Evolutionary conservation across 2,329 filamentous ascomycete genomes (phyloP).

Genomic region (Trichoderma atrobrunneum): DNA sequence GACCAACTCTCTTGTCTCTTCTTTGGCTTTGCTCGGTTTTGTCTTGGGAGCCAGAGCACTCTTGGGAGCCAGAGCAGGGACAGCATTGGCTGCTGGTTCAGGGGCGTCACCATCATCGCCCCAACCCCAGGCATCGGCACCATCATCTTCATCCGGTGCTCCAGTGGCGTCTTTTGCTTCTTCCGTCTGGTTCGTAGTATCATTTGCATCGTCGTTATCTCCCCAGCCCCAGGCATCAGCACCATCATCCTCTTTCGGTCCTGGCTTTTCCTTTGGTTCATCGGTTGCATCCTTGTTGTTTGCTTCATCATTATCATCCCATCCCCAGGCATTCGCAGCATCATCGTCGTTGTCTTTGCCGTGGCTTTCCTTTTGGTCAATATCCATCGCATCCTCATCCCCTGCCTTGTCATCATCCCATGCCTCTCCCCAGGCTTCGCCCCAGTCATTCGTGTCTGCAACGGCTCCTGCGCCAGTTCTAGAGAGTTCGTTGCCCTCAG

Average conservation of each 20-base stretch:
- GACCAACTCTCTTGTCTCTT: constrained; percentile 63
- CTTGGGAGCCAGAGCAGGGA: background rate
- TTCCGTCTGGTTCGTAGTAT: constrained; percentile 17
- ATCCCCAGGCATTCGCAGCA: constrained; percentile 56
- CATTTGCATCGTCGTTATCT: constrained; percentile 50
- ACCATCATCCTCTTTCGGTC: constrained; percentile 39
- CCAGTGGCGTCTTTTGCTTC: constrained; percentile 17
- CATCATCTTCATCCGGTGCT: constrained; percentile 37
- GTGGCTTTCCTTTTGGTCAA: constrained; percentile 41
- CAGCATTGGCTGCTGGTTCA: constrained; percentile 24
- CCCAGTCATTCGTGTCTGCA: constrained; percentile 62
- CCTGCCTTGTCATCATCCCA: constrained; percentile 71
- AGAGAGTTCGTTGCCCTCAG: constrained; percentile 63
- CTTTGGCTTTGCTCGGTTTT: constrained; percentile 22
- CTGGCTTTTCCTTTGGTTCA: constrained; percentile 15
- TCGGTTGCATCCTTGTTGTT: constrained; percentile 24
- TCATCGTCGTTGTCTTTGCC: constrained; percentile 70
- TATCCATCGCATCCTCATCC: constrained; percentile 24
- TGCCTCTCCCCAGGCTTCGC: constrained; percentile 70
- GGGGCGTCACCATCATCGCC: constrained; percentile 60
- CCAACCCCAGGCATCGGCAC: constrained; percentile 78
- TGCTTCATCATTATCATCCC: constrained; percentile 61
- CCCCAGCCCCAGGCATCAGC: constrained; percentile 69
- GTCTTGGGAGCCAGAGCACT: constrained; percentile 9
- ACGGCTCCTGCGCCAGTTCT: constrained; percentile 49